Base-by-base conservation (phyloP, 2,329 filamentous ascomycete species). In the Colletotrichum aenigma region DNA sequence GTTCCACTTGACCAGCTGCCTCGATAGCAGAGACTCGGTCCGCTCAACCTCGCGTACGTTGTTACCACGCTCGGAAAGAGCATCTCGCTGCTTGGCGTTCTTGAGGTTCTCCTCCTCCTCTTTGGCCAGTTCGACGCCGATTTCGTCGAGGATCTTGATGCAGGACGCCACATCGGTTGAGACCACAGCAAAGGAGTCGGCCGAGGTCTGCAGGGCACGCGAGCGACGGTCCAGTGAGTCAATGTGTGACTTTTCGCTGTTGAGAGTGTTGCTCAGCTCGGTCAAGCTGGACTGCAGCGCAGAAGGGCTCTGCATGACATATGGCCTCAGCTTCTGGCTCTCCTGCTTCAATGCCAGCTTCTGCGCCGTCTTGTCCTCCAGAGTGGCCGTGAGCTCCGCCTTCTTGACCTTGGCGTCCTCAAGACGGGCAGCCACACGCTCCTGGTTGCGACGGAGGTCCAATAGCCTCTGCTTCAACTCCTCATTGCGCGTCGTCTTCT, bases 11-110 rank as follows among this genome's bases (percentile, higher is more conserved):
- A 91, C 89, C 72, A 98, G 86, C 85, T 98, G 96, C 76, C 96
- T 92, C 82, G 95, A 92, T 75, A 98, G 88, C 78, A 98, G 88
- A 21, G 93, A 91, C 87, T 98, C 96, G 21, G 95, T 94, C 75
- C 96, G 91, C 84, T 98, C 97, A 6, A 98, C 94, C 83, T 98
- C 96, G 76, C 95, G 92, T 21, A 97, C 96, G 80, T 95, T 97
- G 80, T 97, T 97, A 64, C 94, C 94, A 74, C 95, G 91, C 82
- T 98, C 96, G 3, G 94, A 94, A 7, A 99, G 91, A 3, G 95
- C 95, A 79, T 99, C 97, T 71, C 94, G 91, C 82, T 98, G 96
- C 81, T 93, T 92, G 12, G 93, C 90, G 71, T 96, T 96, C 76
- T 94, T 92, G 10, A 93, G 90, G 79, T 95, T 92, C 84, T 98